A percentile compares a stretch with the other conserved stretches of the same genome.
Conservation (phyloP, 2,329 filamentous ascomycete genomes). For the Hymenotorrendiella dingleyae region DNA sequence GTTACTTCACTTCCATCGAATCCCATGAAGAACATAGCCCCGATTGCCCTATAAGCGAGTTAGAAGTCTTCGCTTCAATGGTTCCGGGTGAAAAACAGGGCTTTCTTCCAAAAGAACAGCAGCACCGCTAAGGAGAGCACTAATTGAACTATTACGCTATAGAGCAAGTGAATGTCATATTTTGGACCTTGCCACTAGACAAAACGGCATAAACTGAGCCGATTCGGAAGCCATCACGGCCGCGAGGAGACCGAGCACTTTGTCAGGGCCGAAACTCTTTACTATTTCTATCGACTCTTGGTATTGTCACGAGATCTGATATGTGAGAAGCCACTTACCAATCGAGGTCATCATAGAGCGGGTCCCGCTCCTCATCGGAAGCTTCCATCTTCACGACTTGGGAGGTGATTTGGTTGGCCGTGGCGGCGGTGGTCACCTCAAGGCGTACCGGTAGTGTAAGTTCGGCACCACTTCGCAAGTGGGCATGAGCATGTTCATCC, state of each 20-base stretch:
- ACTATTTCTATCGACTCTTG: too few species aligned
- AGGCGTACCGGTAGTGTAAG: background rate
- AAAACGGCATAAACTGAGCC: too few species aligned
- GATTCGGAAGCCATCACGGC: too few species aligned
- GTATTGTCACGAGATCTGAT: background rate
- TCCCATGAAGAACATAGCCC: slow-evolving; percentile 37
- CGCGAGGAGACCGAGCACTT: too few species aligned
- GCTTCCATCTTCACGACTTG: slow-evolving; percentile 42
- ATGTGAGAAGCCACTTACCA: slow-evolving; percentile 20
- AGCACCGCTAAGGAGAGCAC: too few species aligned
- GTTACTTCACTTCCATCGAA: slow-evolving; percentile 82
- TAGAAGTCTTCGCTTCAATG: background rate
- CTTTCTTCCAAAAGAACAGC: too few species aligned
- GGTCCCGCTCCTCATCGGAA: slow-evolving; percentile 38
- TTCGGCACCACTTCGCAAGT: slow-evolving; percentile 4
- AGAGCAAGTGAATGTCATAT: too few species aligned
- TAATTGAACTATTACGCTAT: too few species aligned
- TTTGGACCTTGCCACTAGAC: too few species aligned
- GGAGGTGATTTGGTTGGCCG: background rate
- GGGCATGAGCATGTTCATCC: slow-evolving; percentile 11
- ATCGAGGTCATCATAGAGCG: slow-evolving; percentile 28
- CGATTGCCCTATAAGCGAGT: slow-evolving; percentile 7
- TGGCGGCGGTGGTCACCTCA: background rate
- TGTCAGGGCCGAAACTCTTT: too few species aligned
- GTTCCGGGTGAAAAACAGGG: background rate